Evolutionary conservation across 2,329 filamentous ascomycete species (phyloP).

Genomic region (Didymella arachidicola): DNA sequence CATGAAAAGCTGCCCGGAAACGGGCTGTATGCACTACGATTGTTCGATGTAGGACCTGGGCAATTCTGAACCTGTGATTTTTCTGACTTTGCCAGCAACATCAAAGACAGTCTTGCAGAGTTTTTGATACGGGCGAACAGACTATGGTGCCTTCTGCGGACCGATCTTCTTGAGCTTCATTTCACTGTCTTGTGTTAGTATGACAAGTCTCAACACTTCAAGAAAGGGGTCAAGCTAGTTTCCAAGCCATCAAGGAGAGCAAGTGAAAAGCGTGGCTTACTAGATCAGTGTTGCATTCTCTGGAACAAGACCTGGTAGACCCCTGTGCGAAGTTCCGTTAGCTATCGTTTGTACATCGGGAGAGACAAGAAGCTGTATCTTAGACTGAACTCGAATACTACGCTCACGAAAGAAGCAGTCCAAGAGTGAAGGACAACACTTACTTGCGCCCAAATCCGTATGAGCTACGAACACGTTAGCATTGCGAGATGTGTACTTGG

Average conservation of each 20-base stretch:
- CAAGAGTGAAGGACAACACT: slow-evolving; percentile 23
- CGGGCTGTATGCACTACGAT: neutral
- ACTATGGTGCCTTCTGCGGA: slow-evolving; percentile 14
- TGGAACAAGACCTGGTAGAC: slow-evolving; percentile 81
- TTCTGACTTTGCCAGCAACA: neutral
- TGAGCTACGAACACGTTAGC: slow-evolving; percentile 42
- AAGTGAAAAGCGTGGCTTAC: slow-evolving; percentile 62
- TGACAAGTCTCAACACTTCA: neutral
- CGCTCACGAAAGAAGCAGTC: neutral
- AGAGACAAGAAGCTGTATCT: neutral
- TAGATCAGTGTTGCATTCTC: slow-evolving; percentile 79
- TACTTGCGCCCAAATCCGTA: slow-evolving; percentile 50
- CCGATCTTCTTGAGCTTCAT: slow-evolving; percentile 18
- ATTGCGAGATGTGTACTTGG: neutral
- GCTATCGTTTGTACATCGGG: slow-evolving; percentile 16
- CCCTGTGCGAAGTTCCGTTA: slow-evolving; percentile 59
- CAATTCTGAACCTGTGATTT: neutral
- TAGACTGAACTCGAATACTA: neutral
- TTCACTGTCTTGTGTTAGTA: slow-evolving; percentile 12
- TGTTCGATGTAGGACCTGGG: neutral
- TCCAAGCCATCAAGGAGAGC: too few species aligned
- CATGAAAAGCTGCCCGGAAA: neutral
- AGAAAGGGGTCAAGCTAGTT: neutral
- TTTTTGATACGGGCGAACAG: slow-evolving; percentile 2
- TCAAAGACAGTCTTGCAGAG: neutral